These are phyloP conservation scores for Coniochaeta prunicola DNA, from an alignment of 2,329 filamentous ascomycete genomes.

Conservation along the genomic window DNA sequence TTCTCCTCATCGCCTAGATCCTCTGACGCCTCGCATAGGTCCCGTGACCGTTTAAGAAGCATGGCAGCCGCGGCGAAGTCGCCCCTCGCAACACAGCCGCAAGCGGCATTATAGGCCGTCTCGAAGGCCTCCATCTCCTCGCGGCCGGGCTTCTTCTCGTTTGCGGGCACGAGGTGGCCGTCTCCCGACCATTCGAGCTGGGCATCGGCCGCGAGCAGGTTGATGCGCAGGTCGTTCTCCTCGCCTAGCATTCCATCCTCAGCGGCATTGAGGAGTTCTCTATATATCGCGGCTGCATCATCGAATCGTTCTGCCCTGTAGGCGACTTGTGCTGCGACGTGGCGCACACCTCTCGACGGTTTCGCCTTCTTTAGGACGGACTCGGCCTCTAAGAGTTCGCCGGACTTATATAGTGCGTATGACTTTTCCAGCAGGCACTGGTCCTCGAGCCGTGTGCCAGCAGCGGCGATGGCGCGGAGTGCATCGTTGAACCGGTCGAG, in stretches of 20 bases:
- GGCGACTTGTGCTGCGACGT: constrained; percentile 58
- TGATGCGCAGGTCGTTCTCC: constrained; percentile 70
- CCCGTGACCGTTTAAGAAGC: constrained; percentile 61
- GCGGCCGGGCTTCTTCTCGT: constrained; percentile 46
- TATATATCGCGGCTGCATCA: constrained; percentile 58
- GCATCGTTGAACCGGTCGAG: constrained; percentile 78
- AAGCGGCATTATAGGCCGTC: constrained; percentile 74
- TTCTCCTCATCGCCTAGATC: constrained; percentile 70
- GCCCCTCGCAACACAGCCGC: constrained; percentile 61
- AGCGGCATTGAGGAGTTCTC: constrained; percentile 39
- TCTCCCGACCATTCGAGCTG: constrained; percentile 65
- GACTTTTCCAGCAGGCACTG: constrained; percentile 62
- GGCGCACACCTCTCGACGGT: constrained; percentile 28
- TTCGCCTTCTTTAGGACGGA: constrained; percentile 26
- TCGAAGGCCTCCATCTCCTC: constrained; percentile 71
- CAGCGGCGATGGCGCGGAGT: constrained; percentile 58
- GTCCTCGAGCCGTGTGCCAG: constrained; percentile 51
- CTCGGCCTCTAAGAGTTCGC: constrained; percentile 58
- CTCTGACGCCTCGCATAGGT: constrained; percentile 65
- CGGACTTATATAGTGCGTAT: constrained; percentile 79
- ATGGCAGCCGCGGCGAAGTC: constrained; percentile 58
- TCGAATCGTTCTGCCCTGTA: constrained; percentile 71
- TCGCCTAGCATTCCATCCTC: constrained; percentile 45
- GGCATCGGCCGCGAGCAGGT: constrained; percentile 62
- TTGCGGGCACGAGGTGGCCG: constrained; percentile 38